Evolutionary conservation across 176 grass and related monocot genomes (phyloP), one percentile per base, ranked within the genome.

Genomic region (Olyra latifolia): DNA sequence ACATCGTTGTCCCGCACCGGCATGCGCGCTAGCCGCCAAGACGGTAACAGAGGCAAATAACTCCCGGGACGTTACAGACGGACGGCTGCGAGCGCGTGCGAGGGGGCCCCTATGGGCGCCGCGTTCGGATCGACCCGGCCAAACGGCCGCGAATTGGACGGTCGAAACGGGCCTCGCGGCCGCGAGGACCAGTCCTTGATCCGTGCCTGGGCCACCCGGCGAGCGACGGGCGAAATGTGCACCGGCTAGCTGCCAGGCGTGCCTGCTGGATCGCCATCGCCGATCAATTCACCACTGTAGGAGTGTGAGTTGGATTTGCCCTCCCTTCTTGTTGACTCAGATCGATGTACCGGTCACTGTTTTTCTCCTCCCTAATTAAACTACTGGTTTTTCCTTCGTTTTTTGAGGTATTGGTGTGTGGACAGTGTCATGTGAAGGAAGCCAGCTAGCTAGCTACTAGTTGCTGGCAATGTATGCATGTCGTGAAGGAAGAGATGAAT

Each of bases 21-120:
- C 66, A 17, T 1, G 5, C 53, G 8, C 19, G 50, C 17, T 11
- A 59, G 71, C 60, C 61, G 46, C 64, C 54, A 42, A 78, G 29
- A 61, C 80, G 35, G 66, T 47, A 40, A 74, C 68, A 64, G 32
- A 57, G 32, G 32, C 32, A 88, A 88, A 80, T 84, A 84, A 84
- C 86, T 66, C 61, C 1, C 22, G 17, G 3, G 17, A 9, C 32
- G 48, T 70, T 60, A 60, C 20, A 69, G 17, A 75, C 76, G 81
- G 68, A 74, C 80, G 80, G 74, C 62, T 23, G 10, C 16, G 70
- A 84, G 48, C n/a, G 59, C 57, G 10, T 4, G 7, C 8, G 20
- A 16, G 5, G 20, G 38, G 66, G 0, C 2, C 72, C 64, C 35
- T 54, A 87, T 77, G 85, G 55, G 64, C 79, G 56, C 85, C 32